Conservation (phyloP, 306 rosid species). For the Calophaca sinica region DNA sequence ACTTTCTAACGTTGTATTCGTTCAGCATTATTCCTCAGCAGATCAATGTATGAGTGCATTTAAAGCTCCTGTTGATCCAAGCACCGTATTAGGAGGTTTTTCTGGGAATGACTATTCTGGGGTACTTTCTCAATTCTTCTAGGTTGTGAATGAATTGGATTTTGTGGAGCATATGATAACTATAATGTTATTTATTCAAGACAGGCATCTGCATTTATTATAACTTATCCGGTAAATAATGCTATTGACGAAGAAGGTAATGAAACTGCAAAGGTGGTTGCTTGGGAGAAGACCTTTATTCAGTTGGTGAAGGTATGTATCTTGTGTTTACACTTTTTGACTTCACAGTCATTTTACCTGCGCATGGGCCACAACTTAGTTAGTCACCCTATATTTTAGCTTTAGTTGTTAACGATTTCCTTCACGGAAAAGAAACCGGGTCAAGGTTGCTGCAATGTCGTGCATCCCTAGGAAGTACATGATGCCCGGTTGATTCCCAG, state of each 20-base stretch:
- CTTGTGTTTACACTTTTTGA: constrained; percentile 27
- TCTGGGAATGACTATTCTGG: constrained; percentile 81
- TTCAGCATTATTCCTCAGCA: constrained; percentile 95
- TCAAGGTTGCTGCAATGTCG: too few species aligned
- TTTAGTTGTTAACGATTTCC: constrained; percentile 16
- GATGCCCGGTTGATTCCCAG: constrained; percentile 9
- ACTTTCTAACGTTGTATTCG: constrained; percentile 41
- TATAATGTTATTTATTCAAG: constrained; percentile 49
- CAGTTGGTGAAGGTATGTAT: constrained; percentile 86
- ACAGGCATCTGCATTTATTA: constrained; percentile 91
- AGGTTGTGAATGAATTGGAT: constrained; percentile 39
- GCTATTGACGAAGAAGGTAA: constrained; percentile 74
- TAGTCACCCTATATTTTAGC: constrained; percentile 27
- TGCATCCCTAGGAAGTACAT: constrained; percentile 20
- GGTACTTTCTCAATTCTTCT: constrained; percentile 58
- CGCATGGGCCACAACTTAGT: constrained; percentile 6
- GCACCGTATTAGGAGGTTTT: constrained; percentile 96
- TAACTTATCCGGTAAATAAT: constrained; percentile 93
- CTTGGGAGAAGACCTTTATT: constrained; percentile 96
- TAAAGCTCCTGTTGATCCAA: constrained; percentile 95
- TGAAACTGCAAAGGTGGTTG: constrained; percentile 75
- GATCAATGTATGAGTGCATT: constrained; percentile 92
- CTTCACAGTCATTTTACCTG: constrained; percentile 35
- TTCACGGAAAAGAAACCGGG: constrained; percentile 17
- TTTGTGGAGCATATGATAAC: constrained; percentile 46